Evolutionary conservation across 208 protist genomes (phyloP), one percentile per base, ranked within the genome.

Genomic region (Acanthamoeba lenticulata): DNA sequence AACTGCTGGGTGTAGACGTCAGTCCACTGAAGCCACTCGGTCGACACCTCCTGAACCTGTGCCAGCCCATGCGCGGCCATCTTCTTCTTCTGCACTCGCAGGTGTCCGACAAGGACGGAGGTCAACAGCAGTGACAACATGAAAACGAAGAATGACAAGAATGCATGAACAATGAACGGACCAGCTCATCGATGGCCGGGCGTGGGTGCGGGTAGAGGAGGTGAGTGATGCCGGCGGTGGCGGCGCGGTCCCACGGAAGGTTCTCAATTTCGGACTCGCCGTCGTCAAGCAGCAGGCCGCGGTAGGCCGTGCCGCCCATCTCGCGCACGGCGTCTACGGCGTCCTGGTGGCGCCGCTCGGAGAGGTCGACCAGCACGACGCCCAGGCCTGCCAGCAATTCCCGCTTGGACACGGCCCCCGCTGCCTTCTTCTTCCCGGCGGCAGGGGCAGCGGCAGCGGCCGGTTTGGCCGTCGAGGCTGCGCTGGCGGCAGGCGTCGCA

Each of bases 21-120:
- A 44, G 44, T 60, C 77, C 77, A 88, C 45, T 88, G 77, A 5
- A 88, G 13, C 77, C 77, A 88, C 45, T 88, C 77, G n/a, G 57
- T n/a, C 27, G 77, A 88, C 44, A 88, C 77, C 27, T 88, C 77
- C 24, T 34, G 77, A 21, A 40, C 40, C 11, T 88, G 44, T 21
- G 7, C 29, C n/a, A 88, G 44, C 11, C 77, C 77, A 38, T 60
- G 44, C 34, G 29, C 44, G 3, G 27, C 77, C 45, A 88, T 36
- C 77, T 88, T 88, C 45, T 88, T 88, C 21, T 36, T 88, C 77
- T 88, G 45, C 21, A 79, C 21, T 38, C n/a, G 62, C 24, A 15
- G 5, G 45, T 52, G 45, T 52, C 9, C 15, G 45, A 52, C 9
- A 67, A 21, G 7, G 57, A 67, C 13, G 21, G n/a, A 67, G 57